Percentiles rank a stretch among this genome's conserved stretches.
Conservation (phyloP, 2,329 filamentous ascomycete genomes). For the Grosmannia clavigera region DNA sequence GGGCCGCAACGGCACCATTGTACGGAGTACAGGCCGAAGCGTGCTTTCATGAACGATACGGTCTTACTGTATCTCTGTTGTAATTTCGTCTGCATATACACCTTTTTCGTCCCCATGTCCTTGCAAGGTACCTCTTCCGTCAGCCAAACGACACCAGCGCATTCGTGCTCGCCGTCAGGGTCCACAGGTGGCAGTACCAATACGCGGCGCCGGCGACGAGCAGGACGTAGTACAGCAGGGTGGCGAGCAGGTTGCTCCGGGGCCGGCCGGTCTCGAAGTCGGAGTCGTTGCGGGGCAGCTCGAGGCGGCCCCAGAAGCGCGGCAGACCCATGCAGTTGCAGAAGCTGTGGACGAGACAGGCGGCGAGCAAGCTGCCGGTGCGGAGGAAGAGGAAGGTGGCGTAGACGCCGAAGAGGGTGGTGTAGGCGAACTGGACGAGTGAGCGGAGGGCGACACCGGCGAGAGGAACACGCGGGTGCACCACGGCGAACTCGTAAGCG, state of each 20-base stretch:
- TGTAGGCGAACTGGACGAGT: slow-evolving; percentile 77
- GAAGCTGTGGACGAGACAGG: slow-evolving; percentile 68
- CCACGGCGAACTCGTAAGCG: slow-evolving; percentile 84
- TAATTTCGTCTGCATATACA: neutral
- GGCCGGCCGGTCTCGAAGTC: neutral
- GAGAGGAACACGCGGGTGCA: slow-evolving; percentile 57
- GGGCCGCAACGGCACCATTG: neutral
- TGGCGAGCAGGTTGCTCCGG: slow-evolving; percentile 41
- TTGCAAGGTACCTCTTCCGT: neutral
- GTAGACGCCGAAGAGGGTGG: slow-evolving; percentile 86
- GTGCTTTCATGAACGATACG: neutral
- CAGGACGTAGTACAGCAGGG: slow-evolving; percentile 64
- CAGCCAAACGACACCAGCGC: slow-evolving; percentile 25
- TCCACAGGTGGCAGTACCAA: slow-evolving; percentile 62
- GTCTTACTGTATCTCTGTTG: neutral
- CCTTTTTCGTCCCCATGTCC: neutral
- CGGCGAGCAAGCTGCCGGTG: slow-evolving; percentile 67
- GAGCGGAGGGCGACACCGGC: slow-evolving; percentile 55
- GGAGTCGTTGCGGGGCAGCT: slow-evolving; percentile 17
- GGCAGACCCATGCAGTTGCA: slow-evolving; percentile 91
- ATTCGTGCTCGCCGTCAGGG: slow-evolving; percentile 52
- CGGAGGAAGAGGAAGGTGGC: slow-evolving; percentile 80
- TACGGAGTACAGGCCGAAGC: neutral
- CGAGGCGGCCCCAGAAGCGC: slow-evolving; percentile 68
- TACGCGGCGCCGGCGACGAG: slow-evolving; percentile 57